Percentiles rank a stretch among this genome's conserved stretches.
phyloP scores from a whole-genome alignment of 1,284 basidiomycete species.

The Cryptococcus wingfieldii region DNA sequence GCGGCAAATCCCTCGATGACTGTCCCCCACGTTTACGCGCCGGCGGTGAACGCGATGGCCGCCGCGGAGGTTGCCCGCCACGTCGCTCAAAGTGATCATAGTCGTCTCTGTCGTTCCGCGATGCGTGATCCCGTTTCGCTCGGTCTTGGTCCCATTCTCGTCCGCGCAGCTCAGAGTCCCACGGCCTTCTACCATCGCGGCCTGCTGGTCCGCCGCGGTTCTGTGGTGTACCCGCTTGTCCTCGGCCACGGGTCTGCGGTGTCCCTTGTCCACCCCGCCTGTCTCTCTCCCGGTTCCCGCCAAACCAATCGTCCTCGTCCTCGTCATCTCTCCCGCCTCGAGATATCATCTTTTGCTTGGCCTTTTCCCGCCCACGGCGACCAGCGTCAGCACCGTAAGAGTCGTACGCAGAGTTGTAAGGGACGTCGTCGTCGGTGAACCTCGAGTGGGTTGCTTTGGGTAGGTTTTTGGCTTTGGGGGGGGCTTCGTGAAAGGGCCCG shows the following conservation, averaged over 20 bases:
- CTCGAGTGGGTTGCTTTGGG: constrained; percentile 21
- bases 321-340: background rate
- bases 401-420: constrained; percentile 14
- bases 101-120: background rate
- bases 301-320: constrained; percentile 15
- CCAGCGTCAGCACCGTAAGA: constrained; percentile 32
- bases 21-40: background rate
- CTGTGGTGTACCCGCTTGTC: background rate
- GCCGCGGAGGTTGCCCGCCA: background rate
- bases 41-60: background rate
- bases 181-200: constrained; percentile 4
- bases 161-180: constrained; percentile 13
- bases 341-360: constrained; percentile 5
- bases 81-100: constrained; percentile 5
- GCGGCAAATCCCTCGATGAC: background rate
- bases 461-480: constrained; percentile 1
- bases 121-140: background rate
- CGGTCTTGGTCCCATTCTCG: constrained; percentile 7
- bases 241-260: background rate
- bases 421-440: constrained; percentile 18
- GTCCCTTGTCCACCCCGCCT: background rate
- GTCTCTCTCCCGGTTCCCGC: background rate
- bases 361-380: constrained; percentile 15
- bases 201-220: background rate
- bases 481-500: constrained; percentile 62